Percentiles rank a stretch among this genome's conserved stretches.
These are phyloP conservation scores for Carex cristatella DNA, from an alignment of 176 grass and related monocot genomes.

Conservation along the genomic window DNA sequence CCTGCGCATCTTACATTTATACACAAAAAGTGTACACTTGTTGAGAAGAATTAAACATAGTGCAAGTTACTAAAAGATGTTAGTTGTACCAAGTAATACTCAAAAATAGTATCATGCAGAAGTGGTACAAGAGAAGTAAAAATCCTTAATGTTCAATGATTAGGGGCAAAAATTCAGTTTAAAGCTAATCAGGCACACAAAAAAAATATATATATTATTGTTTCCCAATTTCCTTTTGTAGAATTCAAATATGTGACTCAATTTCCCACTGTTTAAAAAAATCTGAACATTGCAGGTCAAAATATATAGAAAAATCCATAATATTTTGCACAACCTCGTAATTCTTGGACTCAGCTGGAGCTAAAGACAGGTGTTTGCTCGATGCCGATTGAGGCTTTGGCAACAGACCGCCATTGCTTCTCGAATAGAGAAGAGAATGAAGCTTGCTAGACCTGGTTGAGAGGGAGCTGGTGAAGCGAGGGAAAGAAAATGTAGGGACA, in stretches of 20 bases:
- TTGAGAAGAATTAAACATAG: background rate
- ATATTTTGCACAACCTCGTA: constrained; percentile 24
- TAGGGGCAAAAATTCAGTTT: background rate
- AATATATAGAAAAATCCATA: constrained; percentile 2
- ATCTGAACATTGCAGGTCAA: background rate
- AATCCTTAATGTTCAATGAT: background rate
- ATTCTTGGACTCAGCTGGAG: constrained; percentile 21
- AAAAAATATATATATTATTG: no score
- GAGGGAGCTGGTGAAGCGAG: background rate
- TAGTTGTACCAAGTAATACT: background rate
- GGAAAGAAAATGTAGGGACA: background rate
- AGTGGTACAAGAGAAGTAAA: background rate
- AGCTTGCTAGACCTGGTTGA: background rate
- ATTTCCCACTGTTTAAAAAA: background rate
- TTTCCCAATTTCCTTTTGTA: background rate
- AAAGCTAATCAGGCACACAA: no score
- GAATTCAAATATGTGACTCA: background rate
- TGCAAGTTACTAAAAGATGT: background rate
- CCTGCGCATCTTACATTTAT: background rate
- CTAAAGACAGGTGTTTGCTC: constrained; percentile 6
- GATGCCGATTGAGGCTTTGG: constrained; percentile 17
- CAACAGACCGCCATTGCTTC: background rate
- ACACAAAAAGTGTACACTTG: background rate
- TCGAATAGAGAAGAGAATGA: constrained; percentile 1
- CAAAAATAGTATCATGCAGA: background rate